These are phyloP conservation scores for Diplocarpon mali DNA, from an alignment of 2,329 filamentous ascomycete species.

Conservation along the genomic window DNA sequence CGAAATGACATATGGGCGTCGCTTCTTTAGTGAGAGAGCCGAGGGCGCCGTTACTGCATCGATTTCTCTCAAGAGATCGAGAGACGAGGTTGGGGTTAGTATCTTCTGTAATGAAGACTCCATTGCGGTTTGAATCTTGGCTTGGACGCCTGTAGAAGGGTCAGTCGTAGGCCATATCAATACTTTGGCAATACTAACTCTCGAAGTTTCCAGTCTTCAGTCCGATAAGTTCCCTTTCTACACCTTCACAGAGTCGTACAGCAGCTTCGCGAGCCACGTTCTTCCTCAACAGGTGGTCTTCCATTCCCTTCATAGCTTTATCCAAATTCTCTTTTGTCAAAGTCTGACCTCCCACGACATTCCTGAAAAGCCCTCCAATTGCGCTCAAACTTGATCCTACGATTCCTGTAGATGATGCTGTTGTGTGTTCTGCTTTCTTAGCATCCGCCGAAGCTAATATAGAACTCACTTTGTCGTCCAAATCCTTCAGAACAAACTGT, in stretches of 20 bases:
- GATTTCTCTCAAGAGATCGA: conserved; percentile 91
- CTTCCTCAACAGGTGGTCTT: conserved; percentile 87
- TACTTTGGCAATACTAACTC: conserved; percentile 31
- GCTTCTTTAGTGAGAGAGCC: conserved; percentile 47
- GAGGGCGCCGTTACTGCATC: conserved; percentile 62
- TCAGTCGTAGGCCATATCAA: conserved; percentile 11
- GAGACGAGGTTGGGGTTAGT: conserved; percentile 85
- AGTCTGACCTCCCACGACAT: conserved; percentile 89
- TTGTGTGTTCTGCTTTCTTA: conserved; percentile 37
- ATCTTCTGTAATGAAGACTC: conserved; percentile 89
- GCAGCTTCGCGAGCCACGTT: conserved; percentile 95
- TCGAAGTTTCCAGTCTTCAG: conserved; percentile 90
- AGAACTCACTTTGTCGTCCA: conserved; percentile 85
- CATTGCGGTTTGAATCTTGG: conserved; percentile 76
- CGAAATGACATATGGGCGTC: conserved; percentile 89
- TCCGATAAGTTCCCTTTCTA: conserved; percentile 80
- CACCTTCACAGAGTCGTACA: conserved; percentile 78
- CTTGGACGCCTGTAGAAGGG: conserved; percentile 50
- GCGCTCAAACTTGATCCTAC: conserved; percentile 72
- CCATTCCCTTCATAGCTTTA: conserved; percentile 91
- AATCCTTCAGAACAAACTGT: conserved; percentile 85
- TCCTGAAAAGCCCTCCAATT: conserved; percentile 81
- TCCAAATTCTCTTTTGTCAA: conserved; percentile 81
- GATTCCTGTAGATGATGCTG: conserved; percentile 45
- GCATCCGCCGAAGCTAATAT: conserved; percentile 75